A percentile compares a stretch with the other conserved stretches of the same genome.
Evolutionary conservation across 1,284 basidiomycete species (phyloP).

Genomic region (Ceratobasidium sp.): DNA sequence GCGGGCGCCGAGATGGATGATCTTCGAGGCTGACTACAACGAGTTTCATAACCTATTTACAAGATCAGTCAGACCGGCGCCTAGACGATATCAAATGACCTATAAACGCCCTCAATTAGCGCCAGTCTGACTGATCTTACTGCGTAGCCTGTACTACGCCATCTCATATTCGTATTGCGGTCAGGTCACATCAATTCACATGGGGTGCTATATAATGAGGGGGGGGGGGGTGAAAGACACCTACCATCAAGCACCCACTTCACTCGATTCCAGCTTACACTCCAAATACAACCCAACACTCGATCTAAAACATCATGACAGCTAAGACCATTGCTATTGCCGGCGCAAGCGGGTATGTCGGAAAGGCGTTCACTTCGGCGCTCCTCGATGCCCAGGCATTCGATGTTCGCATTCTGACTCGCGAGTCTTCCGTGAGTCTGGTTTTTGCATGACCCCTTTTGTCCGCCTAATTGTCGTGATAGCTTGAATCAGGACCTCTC

Average conservation of each 20-base stretch:
- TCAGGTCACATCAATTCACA: neutral
- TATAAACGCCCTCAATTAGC: neutral
- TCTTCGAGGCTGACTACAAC: neutral
- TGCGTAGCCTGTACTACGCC: neutral
- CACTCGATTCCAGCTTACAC: neutral
- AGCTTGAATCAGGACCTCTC: conserved; percentile 7
- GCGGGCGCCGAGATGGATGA: no score
- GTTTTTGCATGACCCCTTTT: neutral
- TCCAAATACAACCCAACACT: neutral
- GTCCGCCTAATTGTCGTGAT: neutral
- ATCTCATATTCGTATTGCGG: neutral
- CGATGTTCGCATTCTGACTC: conserved; percentile 20
- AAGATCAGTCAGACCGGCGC: neutral
- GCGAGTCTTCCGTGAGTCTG: conserved; percentile 13
- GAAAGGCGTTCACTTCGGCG: conserved; percentile 10
- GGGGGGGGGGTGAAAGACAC: neutral
- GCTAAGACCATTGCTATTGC: conserved; percentile 25
- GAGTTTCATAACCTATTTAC: neutral
- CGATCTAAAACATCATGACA: neutral
- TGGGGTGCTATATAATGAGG: neutral
- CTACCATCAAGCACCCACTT: neutral
- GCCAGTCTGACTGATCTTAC: neutral
- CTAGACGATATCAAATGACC: neutral
- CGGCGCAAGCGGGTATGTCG: conserved; percentile 24
- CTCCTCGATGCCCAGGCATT: conserved; percentile 4